Base-by-base conservation (phyloP, 495 filamentous ascomycete species). In the Daldinia decipiens region DNA sequence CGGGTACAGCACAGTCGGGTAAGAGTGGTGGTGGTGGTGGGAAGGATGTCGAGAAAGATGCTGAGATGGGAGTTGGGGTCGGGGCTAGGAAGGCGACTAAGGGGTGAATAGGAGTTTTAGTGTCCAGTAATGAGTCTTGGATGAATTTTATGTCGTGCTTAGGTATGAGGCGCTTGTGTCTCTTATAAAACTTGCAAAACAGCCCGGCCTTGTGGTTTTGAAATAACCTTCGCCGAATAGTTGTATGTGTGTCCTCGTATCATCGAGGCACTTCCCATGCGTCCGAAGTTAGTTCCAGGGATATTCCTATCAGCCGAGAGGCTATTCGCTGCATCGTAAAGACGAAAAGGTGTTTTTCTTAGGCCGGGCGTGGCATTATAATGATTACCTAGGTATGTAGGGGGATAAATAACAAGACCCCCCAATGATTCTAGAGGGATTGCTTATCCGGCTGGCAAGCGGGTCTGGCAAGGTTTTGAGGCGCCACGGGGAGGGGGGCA, bases 21-120 rank as follows among this genome's bases (percentile, higher is more conserved):
- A 36, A n/a, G 58, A 34, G 27, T 5, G 13, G 19, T 3, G 55
- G 17, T n/a, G 21, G 17, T n/a, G 36, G 19, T 43, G 55, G 19
- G 17, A 27, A 17, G 24, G 56, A 24, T 43, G 38, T 6, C 29
- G 38, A 36, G 13, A 36, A 19, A 26, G 26, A 9, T 26, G 56
- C 5, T 21, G 38, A 21, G 7, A 39, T 21, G 7, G 53, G 15
- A 17, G n/a, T 8, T 39, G 31, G 32, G 8, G 32, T 34, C 11
- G 32, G 13, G 13, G 15, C 36, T 59, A 24, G 54, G 32, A 64
- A 63, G 59, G 59, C 32, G 17, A 40, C 45, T 27, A 70, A 65
- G 50, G 56, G 56, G 4, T 69, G 54, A 19, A 17, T 19, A 17
- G 45, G 17, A 15, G n/a, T n/a, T 15, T 40, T 40, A 17, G 39